A percentile compares a stretch with the other conserved stretches of the same genome.
These are phyloP conservation scores for Globisporangium acanthophoron DNA, from an alignment of 352 stramenopile genomes.

Conservation along the genomic window DNA sequence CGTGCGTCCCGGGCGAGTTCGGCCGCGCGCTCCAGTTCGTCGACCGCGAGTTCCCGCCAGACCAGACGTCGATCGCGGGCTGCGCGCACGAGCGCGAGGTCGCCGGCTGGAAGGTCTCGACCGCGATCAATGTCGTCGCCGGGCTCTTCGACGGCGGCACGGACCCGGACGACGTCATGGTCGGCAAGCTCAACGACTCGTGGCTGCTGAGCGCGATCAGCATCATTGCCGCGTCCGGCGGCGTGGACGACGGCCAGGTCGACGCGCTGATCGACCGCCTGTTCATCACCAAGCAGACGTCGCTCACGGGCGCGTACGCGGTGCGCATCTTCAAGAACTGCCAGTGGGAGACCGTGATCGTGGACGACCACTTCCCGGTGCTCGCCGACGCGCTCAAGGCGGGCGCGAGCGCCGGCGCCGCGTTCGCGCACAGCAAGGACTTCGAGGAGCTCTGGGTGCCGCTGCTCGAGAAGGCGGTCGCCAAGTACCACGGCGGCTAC, in stretches of 20 bases:
- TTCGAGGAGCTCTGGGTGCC: conserved; percentile 92
- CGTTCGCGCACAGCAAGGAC: conserved; percentile 82
- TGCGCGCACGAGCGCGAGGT: conserved; percentile 48
- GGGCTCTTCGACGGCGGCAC: conserved; percentile 90
- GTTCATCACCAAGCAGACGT: conserved; percentile 89
- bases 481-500: conserved; percentile 91
- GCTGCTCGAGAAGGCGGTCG: conserved; percentile 90
- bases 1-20: conserved; percentile 67
- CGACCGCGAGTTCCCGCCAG: conserved; percentile 86
- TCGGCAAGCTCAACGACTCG: conserved; percentile 79
- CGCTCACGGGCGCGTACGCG: conserved; percentile 88
- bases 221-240: conserved; percentile 87
- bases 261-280: conserved; percentile 86
- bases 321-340: conserved; percentile 90
- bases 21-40: conserved; percentile 83
- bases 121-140: conserved; percentile 83
- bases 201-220: conserved; percentile 90
- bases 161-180: conserved; percentile 85
- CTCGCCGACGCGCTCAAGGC: conserved; percentile 37
- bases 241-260: conserved; percentile 85
- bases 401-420: conserved; percentile 62
- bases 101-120: conserved; percentile 75
- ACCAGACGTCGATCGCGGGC: conserved; percentile 64
- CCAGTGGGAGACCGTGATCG: conserved; percentile 90
- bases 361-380: conserved; percentile 90